Percentiles rank a stretch among this genome's conserved stretches.
These are phyloP conservation scores for Capronia coronata DNA, from an alignment of 2,329 filamentous ascomycete species.

Conservation along the genomic window DNA sequence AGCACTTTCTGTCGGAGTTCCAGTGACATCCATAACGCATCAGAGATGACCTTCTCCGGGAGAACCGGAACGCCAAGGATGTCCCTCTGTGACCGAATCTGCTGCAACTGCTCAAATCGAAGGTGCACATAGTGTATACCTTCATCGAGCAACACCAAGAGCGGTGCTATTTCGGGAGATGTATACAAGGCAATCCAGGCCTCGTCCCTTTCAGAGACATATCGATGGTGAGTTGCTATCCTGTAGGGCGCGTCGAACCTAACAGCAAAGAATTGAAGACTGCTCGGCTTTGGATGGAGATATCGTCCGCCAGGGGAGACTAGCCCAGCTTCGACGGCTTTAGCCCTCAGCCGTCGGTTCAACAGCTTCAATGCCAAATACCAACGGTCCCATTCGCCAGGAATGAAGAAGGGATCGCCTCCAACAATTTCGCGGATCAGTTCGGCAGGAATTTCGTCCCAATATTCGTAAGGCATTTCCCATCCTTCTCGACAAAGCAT, in stretches of 20 bases:
- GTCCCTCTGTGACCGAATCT: conserved; percentile 47
- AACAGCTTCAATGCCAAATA: conserved; percentile 50
- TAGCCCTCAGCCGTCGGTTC: conserved; percentile 45
- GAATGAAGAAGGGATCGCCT: conserved; percentile 53
- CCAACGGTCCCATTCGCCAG: conserved; percentile 54
- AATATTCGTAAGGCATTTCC: conserved; percentile 47
- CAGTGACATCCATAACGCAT: conserved; percentile 53
- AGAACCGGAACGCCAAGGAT: conserved; percentile 50
- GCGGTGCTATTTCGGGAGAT: conserved; percentile 48
- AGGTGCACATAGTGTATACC: conserved; percentile 56
- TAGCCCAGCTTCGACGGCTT: conserved; percentile 45
- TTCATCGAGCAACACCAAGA: conserved; percentile 52
- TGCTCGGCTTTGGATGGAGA: conserved; percentile 43
- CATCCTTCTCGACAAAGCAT: conserved; percentile 54
- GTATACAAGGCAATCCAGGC: conserved; percentile 49
- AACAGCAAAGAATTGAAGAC: conserved; percentile 45
- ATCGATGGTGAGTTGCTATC: conserved; percentile 34
- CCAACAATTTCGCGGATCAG: conserved; percentile 54
- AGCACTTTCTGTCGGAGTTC: conserved; percentile 51
- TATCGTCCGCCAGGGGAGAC: conserved; percentile 40
- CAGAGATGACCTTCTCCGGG: conserved; percentile 50
- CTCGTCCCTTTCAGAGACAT: conserved; percentile 41
- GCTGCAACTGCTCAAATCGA: conserved; percentile 53
- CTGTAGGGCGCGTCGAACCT: conserved; percentile 50
- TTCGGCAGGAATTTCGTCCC: conserved; percentile 54